Base-by-base conservation (phyloP, 1,284 basidiomycete species). In the Blastosporella zonata region DNA sequence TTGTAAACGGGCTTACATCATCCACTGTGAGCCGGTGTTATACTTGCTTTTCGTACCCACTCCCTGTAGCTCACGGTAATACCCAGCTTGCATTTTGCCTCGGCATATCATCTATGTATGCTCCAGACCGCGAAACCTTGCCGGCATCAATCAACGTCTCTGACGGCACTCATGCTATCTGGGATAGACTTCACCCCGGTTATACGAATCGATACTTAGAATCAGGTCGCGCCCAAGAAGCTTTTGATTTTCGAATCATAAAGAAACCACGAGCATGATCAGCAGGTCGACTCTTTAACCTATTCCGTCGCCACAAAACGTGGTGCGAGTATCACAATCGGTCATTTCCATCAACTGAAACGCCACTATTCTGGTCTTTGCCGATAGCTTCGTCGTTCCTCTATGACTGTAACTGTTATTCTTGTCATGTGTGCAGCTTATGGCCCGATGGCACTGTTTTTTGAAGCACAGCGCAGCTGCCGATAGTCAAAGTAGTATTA, bases 251-350 rank as follows among this genome's bases (percentile, higher is more conserved):
- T 9, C 6, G 9, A 27, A 6, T 9, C 25, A 27, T 9, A 9
- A 35, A 35, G 15, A 13, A n/a, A n/a, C 34, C 49, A 47, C 21
- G 50, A 40, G 31, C 22, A 41, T 38, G 33, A 23, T 52, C 50
- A 52, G 46, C 50, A 47, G 49, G 36, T 23, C 22, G 7, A 23
- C 21, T 12, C 29, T 15, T 38, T 31, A 29, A 28, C 31, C 34
- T 36, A 39, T 41, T 31, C n/a, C 21, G 2, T 22, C 18, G 10
- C 31, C 18, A 44, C 43, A 37, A 27, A 31, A 28, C 27, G 23
- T 36, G 22, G 28, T 31, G 29, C 29, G 13, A 31, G 7, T 9
- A 33, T 7, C 22, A 17, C 45, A 22, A 33, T 23, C 13, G 31
- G 29, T 31, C 29, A 10, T 31, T 34, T 34, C n/a, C 15, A 34